Conservation (phyloP, 768 basidiomycete species). For the Suillus luteus region DNA sequence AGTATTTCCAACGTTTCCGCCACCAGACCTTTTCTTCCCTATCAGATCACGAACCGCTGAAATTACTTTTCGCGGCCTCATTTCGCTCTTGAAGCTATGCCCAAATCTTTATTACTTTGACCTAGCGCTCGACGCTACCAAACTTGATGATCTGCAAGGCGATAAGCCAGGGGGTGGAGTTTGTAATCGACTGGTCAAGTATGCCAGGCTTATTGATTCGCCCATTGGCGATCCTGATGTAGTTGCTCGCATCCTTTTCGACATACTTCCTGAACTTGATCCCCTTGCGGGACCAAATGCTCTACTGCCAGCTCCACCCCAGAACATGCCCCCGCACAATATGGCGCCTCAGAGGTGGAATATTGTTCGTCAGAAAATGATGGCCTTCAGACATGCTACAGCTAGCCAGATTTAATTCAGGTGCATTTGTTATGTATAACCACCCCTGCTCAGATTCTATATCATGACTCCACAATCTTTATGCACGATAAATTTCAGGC, state of each 20-base stretch:
- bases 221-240: neutral
- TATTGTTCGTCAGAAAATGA: neutral
- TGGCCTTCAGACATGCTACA: neutral
- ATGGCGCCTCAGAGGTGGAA: neutral
- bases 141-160: constrained; percentile 7
- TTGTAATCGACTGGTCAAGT: constrained; percentile 9
- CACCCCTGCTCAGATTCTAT: neutral
- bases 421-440: neutral
- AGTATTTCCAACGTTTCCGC: neutral
- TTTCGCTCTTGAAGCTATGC: constrained; percentile 5
- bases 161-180: constrained; percentile 5
- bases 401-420: neutral
- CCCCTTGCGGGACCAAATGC: neutral
- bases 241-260: constrained; percentile 7
- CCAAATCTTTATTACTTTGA: constrained; percentile 11
- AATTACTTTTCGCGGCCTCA: constrained; percentile 5
- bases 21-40: constrained; percentile 3
- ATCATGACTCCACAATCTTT: neutral
- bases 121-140: constrained; percentile 3
- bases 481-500: neutral
- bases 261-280: constrained; percentile 11
- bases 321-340: neutral
- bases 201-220: constrained; percentile 4
- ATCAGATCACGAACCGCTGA: constrained; percentile 6
- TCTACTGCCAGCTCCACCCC: neutral